Base-by-base conservation (phyloP, 352 stramenopile genomes). In the Plasmopara halstedii region DNA sequence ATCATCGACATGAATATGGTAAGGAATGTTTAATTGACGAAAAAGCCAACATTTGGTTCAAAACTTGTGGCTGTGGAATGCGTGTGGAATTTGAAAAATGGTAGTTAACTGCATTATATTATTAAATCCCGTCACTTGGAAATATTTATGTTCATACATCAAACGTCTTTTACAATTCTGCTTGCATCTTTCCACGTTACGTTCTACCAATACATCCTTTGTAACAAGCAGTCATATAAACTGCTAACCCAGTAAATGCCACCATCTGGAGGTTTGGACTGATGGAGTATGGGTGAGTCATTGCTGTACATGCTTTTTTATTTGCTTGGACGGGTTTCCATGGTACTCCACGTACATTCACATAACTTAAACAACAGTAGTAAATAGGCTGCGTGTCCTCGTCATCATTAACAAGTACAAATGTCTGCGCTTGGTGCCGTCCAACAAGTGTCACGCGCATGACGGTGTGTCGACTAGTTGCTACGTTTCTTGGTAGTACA, bases 291-390 rank as follows among this genome's bases (percentile, higher is more conserved):
- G 52, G 26, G 5, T 42, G 33, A 14, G 17, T 21, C 35, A 56
- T 23, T 41, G 46, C 26, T 34, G 32, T 20, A 39, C 51, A 39
- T 25, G 11, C 25, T 6, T 48, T 35, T 29, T 5, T 35, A 46
- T 18, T 31, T 0, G 17, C 21, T 37, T 23, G 38, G 14, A 44
- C 45, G 21, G 60, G 59, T 1, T 56, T 58, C 53, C 52, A 79
- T 6, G 54, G 56, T 17, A 83, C 46, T 2, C 77, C 77, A 6
- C 80, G 46, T 15, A 76, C 73, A 26, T 83, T 82, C 29, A 91
- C 74, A 44, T 85, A 82, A 50, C 79, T 91, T 6, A 91, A 21
- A 44, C 79, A 90, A 46, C 73, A 83, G 43, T 88, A 90, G 26
- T 85, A 90, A 42, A 88, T 88, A 8, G 76, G 79, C 38, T 53